A percentile compares a stretch with the other conserved stretches of the same genome.
Evolutionary conservation across 2,329 filamentous ascomycete genomes (phyloP).

Genomic region (Trichoderma sp.): DNA sequence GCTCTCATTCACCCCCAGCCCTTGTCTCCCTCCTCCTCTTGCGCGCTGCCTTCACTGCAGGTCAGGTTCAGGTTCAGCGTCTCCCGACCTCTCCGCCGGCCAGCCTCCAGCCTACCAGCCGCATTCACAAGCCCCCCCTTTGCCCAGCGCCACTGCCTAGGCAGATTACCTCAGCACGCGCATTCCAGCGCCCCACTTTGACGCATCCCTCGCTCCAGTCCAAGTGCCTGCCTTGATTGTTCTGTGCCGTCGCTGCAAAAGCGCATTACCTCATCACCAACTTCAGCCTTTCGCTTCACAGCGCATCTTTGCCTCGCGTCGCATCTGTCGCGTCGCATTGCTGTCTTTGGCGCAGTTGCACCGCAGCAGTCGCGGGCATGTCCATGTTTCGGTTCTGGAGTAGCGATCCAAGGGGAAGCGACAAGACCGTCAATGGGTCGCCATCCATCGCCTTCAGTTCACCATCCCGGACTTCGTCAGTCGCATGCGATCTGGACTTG

Average conservation of each 20-base stretch:
- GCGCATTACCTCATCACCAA: constrained; percentile 11
- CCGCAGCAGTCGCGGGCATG: constrained; percentile 35
- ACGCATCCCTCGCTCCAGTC: constrained; percentile 20
- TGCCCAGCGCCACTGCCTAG: constrained; percentile 19
- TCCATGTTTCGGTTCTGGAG: constrained; percentile 63
- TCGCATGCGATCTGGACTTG: constrained; percentile 26
- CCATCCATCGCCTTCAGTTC: constrained; percentile 38
- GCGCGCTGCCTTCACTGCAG: constrained; percentile 18
- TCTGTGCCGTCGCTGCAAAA: background rate
- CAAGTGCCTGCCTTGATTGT: constrained; percentile 4
- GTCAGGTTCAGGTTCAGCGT: constrained; percentile 17
- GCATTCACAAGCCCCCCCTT: constrained; percentile 23
- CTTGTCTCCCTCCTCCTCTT: constrained; percentile 15
- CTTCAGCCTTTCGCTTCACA: background rate
- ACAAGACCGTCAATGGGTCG: constrained; percentile 46
- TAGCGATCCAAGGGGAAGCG: constrained; percentile 56
- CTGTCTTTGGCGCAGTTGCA: constrained; percentile 13
- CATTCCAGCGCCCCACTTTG: constrained; percentile 22
- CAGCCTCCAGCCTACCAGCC: constrained; percentile 14
- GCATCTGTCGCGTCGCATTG: constrained; percentile 25
- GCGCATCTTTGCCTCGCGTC: constrained; percentile 21
- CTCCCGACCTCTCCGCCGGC: constrained; percentile 31
- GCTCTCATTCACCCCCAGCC: constrained; percentile 19
- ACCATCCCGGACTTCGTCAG: constrained; percentile 33
- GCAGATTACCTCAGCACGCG: constrained; percentile 35